phyloP scores from a whole-genome alignment of 1,284 basidiomycete genomes.

The Earliella scabrosa region DNA sequence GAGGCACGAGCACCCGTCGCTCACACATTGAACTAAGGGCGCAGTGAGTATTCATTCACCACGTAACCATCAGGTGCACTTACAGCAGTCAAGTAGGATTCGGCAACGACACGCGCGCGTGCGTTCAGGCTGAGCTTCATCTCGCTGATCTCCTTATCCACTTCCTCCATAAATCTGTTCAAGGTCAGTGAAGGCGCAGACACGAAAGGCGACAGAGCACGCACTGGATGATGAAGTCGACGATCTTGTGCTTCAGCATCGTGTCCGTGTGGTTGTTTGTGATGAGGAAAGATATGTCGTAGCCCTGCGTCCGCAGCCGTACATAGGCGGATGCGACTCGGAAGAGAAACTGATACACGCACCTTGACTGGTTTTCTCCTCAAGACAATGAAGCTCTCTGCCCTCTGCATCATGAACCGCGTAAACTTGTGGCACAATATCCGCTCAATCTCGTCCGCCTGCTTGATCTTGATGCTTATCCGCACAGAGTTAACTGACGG shows the following conservation, averaged over 20 bases:
- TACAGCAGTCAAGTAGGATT: conserved; percentile 82
- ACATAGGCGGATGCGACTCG: background rate
- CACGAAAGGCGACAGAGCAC: conserved; percentile 2
- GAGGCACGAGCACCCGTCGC: too few relatives aligned
- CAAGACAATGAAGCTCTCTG: conserved; percentile 96
- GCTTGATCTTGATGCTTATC: conserved; percentile 97
- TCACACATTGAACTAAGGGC: conserved; percentile 28
- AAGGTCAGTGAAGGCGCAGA: background rate
- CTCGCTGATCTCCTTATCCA: conserved; percentile 90
- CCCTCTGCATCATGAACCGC: conserved; percentile 99
- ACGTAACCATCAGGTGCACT: conserved; percentile 32
- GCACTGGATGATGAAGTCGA: conserved; percentile 99
- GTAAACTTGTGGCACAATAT: conserved; percentile 99
- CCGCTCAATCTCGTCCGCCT: conserved; percentile 98
- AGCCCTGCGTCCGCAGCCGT: conserved; percentile 64
- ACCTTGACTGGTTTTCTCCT: conserved; percentile 92
- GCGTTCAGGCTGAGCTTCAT: conserved; percentile 95
- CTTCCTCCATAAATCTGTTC: conserved; percentile 97
- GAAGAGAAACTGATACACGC: conserved; percentile 30
- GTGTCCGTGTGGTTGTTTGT: conserved; percentile 97
- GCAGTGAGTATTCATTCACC: background rate
- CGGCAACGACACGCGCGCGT: conserved; percentile 95
- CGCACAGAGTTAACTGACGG: conserved; percentile 97
- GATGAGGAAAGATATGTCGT: conserved; percentile 98
- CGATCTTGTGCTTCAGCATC: conserved; percentile 99